Conservation (phyloP, 2,329 filamentous ascomycete species). For the Sporothrix brunneoviolacea region DNA sequence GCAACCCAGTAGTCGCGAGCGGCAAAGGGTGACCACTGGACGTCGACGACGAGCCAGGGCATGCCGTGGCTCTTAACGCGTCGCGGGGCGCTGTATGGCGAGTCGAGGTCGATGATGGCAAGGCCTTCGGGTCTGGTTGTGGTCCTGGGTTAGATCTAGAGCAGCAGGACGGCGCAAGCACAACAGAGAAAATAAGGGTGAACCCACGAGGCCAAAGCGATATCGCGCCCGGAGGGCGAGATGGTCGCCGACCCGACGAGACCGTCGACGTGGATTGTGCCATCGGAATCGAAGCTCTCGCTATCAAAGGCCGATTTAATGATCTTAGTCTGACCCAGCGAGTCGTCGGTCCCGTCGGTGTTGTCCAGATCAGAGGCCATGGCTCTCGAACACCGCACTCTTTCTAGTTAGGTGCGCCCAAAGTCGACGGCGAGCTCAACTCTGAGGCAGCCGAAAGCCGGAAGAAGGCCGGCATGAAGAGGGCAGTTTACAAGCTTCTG, state of each 20-base stretch:
- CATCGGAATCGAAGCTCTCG: slow-evolving; percentile 78
- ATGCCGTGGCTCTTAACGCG: slow-evolving; percentile 75
- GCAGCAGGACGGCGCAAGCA: background rate
- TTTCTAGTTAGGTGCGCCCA: too few relatives aligned
- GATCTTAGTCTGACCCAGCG: slow-evolving; percentile 49
- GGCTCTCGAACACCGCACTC: background rate
- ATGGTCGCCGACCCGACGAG: slow-evolving; percentile 85
- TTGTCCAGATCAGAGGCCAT: slow-evolving; percentile 39
- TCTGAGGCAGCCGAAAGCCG: background rate
- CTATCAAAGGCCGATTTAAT: slow-evolving; percentile 72
- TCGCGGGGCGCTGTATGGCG: slow-evolving; percentile 77
- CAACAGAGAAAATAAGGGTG: too few relatives aligned
- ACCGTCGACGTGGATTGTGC: slow-evolving; percentile 75
- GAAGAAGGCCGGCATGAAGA: background rate
- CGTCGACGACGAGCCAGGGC: slow-evolving; percentile 92
- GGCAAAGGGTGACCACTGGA: slow-evolving; percentile 94
- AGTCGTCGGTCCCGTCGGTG: slow-evolving; percentile 34
- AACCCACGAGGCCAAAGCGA: slow-evolving; percentile 73
- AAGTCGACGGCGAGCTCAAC: too few relatives aligned
- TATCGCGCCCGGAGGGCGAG: slow-evolving; percentile 82
- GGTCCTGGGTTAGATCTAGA: too few relatives aligned
- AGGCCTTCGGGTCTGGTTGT: slow-evolving; percentile 67
- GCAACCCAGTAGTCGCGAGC: slow-evolving; percentile 87
- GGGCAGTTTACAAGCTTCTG: too few relatives aligned
- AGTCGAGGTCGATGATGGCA: slow-evolving; percentile 87